Evolutionary conservation across 495 filamentous ascomycete genomes (phyloP).

Genomic region (Trichoderma asperelloides): DNA sequence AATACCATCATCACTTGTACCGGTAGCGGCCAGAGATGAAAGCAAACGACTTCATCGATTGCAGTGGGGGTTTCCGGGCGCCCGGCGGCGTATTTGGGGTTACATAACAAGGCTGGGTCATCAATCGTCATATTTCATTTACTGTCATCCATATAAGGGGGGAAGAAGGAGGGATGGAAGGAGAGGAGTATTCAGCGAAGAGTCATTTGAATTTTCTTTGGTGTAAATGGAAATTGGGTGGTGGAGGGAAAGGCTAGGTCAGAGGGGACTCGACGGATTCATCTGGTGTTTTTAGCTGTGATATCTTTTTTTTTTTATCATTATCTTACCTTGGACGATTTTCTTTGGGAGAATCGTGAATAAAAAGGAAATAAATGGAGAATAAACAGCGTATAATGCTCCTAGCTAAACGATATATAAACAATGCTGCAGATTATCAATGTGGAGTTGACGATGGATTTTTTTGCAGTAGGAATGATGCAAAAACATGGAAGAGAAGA

Average conservation of each 20-base stretch:
- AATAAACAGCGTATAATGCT: too few species aligned
- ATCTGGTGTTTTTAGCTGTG: not conserved
- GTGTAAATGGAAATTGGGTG: not conserved
- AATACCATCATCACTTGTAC: not conserved
- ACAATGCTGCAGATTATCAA: too few species aligned
- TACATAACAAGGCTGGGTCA: not conserved
- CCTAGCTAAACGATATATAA: too few species aligned
- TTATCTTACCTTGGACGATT: too few species aligned
- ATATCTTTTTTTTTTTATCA: not conserved
- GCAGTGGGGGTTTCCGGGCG: not conserved
- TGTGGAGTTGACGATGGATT: too few species aligned
- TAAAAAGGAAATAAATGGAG: too few species aligned
- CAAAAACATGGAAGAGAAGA: too few species aligned
- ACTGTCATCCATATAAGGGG: not conserved
- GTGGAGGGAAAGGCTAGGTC: not conserved
- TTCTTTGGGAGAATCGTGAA: too few species aligned
- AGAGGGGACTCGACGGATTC: not conserved
- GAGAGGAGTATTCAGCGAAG: not conserved
- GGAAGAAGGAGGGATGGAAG: not conserved
- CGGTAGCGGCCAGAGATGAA: not conserved
- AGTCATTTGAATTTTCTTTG: not conserved
- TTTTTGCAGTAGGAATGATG: too few species aligned
- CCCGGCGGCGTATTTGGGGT: slow-evolving; percentile 3
- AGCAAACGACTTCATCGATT: not conserved
- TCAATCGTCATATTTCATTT: not conserved